Conservation (phyloP, 202 grass and related monocot genomes). For the Cymbopogon flexuosus region DNA sequence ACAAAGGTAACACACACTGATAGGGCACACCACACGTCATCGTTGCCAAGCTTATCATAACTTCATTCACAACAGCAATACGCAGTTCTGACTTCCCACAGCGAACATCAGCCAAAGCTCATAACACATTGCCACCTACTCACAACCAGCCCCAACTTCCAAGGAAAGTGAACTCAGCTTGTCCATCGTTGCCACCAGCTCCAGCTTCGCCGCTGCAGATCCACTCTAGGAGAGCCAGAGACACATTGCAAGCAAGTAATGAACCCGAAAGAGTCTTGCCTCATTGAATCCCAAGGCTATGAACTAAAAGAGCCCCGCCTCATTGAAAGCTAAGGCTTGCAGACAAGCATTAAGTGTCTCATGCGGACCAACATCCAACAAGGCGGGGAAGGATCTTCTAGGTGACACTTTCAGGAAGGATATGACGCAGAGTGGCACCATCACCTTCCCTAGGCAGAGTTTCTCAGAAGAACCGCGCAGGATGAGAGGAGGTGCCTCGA, state of each 20-base stretch:
- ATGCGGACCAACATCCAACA: too few relatives aligned
- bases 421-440: too few relatives aligned
- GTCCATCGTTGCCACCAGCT: background rate
- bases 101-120: background rate
- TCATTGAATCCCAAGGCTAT: too few relatives aligned
- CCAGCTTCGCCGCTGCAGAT: background rate
- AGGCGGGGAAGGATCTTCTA: too few relatives aligned
- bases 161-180: background rate
- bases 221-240: too few relatives aligned
- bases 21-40: background rate
- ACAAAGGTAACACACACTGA: background rate
- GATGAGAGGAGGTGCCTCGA: background rate
- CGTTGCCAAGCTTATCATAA: background rate
- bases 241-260: too few relatives aligned
- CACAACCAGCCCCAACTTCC: background rate
- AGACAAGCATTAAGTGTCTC: too few relatives aligned
- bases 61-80: background rate
- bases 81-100: background rate
- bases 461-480: background rate
- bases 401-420: too few relatives aligned
- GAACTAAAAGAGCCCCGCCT: too few relatives aligned
- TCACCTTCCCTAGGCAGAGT: too few relatives aligned
- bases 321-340: too few relatives aligned
- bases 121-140: background rate
- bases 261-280: too few relatives aligned